Percentiles rank a stretch among this genome's conserved stretches.
phyloP scores from a whole-genome alignment of 2,329 filamentous ascomycete species.

The Microsporum ferrugineum region DNA sequence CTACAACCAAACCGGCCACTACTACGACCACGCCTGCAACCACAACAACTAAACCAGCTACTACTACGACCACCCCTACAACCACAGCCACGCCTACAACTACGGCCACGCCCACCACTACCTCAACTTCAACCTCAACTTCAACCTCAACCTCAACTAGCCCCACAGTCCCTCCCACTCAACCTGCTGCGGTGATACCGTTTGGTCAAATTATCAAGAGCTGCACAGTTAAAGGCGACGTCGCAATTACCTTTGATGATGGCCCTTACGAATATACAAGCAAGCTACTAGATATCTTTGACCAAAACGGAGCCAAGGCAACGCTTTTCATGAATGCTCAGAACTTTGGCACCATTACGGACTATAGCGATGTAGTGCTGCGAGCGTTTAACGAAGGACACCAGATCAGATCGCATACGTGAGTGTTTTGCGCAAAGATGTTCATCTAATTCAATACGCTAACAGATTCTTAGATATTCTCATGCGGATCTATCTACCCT shows the following conservation, averaged over 20 bases:
- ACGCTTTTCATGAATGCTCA: constrained; percentile 79
- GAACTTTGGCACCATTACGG: constrained; percentile 8
- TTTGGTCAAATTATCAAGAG: constrained; percentile 13
- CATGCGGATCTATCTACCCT: constrained; percentile 32
- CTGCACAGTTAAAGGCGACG: constrained; percentile 41
- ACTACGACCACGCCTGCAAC: not conserved
- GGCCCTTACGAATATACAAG: constrained; percentile 61
- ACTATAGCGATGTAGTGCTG: constrained; percentile 20
- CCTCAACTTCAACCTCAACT: not conserved
- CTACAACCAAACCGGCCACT: not conserved
- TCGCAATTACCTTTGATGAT: constrained; percentile 84
- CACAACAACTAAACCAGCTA: not conserved
- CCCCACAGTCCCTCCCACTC: not conserved
- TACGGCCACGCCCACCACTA: not conserved
- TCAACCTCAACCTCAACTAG: not conserved
- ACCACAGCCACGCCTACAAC: not conserved
- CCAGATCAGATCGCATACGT: constrained; percentile 39
- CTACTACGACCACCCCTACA: not conserved
- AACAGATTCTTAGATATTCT: constrained; percentile 4
- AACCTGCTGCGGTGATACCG: not conserved
- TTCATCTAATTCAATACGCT: not conserved
- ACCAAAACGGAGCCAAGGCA: constrained; percentile 53
- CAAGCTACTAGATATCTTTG: constrained; percentile 57
- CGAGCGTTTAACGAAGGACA: constrained; percentile 32
- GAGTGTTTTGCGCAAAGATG: not conserved